Percentiles rank a stretch among this genome's conserved stretches.
These are phyloP conservation scores for Arthrobotrys sinensis DNA, from an alignment of 2,329 filamentous ascomycete species.

Conservation along the genomic window DNA sequence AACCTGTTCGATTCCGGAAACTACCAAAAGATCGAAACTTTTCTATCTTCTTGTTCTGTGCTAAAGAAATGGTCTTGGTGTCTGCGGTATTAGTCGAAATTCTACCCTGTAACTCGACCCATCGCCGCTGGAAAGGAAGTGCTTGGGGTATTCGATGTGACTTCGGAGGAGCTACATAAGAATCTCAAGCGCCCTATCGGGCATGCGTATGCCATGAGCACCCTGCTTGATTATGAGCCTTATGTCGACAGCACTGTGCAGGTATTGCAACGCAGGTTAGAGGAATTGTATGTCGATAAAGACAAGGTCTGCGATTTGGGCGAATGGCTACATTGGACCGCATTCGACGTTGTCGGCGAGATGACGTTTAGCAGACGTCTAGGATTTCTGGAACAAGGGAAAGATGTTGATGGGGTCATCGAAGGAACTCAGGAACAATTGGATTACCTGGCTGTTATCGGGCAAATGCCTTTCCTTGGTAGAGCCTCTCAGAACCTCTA, in stretches of 20 bases:
- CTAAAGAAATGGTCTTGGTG: no score
- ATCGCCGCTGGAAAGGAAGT: conserved; percentile 48
- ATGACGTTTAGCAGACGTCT: conserved; percentile 66
- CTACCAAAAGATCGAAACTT: no score
- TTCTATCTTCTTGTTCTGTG: no score
- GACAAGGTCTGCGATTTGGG: conserved; percentile 65
- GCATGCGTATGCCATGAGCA: conserved; percentile 82
- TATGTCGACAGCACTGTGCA: conserved; percentile 82
- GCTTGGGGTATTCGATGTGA: conserved; percentile 42
- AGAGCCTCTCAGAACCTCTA: neutral
- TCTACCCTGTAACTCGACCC: conserved; percentile 41
- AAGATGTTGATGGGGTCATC: conserved; percentile 66
- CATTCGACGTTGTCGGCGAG: conserved; percentile 67
- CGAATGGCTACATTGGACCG: conserved; percentile 63
- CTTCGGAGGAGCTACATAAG: conserved; percentile 80
- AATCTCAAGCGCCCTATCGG: conserved; percentile 82
- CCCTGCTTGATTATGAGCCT: conserved; percentile 83
- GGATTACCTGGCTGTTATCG: conserved; percentile 44
- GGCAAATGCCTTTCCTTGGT: conserved; percentile 56
- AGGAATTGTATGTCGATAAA: conserved; percentile 68
- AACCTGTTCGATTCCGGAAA: neutral
- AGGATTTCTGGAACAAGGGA: conserved; percentile 65
- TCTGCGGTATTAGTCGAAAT: conserved; percentile 33
- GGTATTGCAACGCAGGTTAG: conserved; percentile 73
- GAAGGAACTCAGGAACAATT: conserved; percentile 57